A percentile compares a stretch with the other conserved stretches of the same genome.
Conservation (phyloP, 345 rosid genomes). For the Salix exigua region DNA sequence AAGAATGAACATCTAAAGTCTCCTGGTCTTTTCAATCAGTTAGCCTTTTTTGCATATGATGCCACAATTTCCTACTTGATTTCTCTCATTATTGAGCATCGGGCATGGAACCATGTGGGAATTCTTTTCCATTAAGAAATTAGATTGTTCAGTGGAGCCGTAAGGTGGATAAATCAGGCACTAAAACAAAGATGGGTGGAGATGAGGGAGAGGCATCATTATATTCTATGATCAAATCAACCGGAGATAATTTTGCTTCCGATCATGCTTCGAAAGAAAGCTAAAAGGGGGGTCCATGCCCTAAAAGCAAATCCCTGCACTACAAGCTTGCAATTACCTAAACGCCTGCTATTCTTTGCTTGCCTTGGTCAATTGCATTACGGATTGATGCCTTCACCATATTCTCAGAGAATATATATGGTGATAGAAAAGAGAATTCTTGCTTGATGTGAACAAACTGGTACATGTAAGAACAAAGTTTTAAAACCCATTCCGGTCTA, state of each 20-base stretch:
- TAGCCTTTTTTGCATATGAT: not conserved
- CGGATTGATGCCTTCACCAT: slow-evolving; percentile 23
- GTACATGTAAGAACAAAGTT: not conserved
- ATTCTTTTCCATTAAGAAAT: slow-evolving; percentile 9
- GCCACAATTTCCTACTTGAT: not conserved
- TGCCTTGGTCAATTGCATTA: slow-evolving; percentile 25
- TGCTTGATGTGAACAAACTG: not conserved
- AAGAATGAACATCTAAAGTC: not conserved
- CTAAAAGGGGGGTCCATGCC: slow-evolving; percentile 6
- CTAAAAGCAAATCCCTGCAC: slow-evolving; percentile 6
- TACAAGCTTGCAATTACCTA: slow-evolving; percentile 1
- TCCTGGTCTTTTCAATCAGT: not conserved
- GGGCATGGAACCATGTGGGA: slow-evolving; percentile 10
- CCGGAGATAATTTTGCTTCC: slow-evolving; percentile 17
- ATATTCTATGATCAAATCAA: slow-evolving; percentile 20
- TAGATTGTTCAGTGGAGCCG: slow-evolving; percentile 14
- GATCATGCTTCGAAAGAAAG: slow-evolving; percentile 31
- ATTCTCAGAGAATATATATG: not conserved
- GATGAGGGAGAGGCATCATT: slow-evolving; percentile 17
- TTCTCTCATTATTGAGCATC: not conserved
- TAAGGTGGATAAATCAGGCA: slow-evolving; percentile 16
- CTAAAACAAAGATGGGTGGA: slow-evolving; percentile 19
- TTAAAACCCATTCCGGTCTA: no score
- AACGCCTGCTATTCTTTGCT: slow-evolving; percentile 31
- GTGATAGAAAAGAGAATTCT: not conserved